Conservation (phyloP, 164 flowering plant species). For the Annona cherimola region DNA sequence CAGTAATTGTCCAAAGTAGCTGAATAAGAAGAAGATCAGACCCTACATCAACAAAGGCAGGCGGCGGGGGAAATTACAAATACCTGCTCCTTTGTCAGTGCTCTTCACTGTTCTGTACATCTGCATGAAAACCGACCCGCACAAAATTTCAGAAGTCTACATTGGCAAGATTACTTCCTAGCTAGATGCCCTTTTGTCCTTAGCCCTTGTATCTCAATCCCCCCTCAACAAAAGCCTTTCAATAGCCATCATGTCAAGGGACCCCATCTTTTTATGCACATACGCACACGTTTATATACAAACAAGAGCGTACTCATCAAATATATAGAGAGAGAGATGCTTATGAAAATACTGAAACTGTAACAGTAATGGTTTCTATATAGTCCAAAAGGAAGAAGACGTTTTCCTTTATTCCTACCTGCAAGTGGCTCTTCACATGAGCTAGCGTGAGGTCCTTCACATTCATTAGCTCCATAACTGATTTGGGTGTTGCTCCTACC, state of each 20-base stretch:
- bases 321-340: neutral
- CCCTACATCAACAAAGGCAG: slow-evolving; percentile 5
- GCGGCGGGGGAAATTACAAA: slow-evolving; percentile 21
- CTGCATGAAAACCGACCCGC: slow-evolving; percentile 35
- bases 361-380: neutral
- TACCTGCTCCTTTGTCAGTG: slow-evolving; percentile 81
- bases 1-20: slow-evolving; percentile 8
- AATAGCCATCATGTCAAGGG: slow-evolving; percentile 4
- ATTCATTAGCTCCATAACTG: slow-evolving; percentile 87
- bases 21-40: neutral
- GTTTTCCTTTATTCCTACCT: slow-evolving; percentile 41
- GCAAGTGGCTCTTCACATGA: slow-evolving; percentile 91
- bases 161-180: slow-evolving; percentile 24
- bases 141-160: slow-evolving; percentile 14
- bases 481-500: slow-evolving; percentile 91
- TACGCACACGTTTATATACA: neutral
- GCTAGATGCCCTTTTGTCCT: slow-evolving; percentile 32
- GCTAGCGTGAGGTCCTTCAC: slow-evolving; percentile 94
- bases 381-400: slow-evolving; percentile 14
- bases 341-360: slow-evolving; percentile 2
- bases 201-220: slow-evolving; percentile 12
- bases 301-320: slow-evolving; percentile 3
- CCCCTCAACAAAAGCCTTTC: slow-evolving; percentile 23
- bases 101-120: slow-evolving; percentile 79
- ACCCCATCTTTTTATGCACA: neutral